Evolutionary conservation across 306 rosid genomes (phyloP).

Genomic region (Datisca glomerata): DNA sequence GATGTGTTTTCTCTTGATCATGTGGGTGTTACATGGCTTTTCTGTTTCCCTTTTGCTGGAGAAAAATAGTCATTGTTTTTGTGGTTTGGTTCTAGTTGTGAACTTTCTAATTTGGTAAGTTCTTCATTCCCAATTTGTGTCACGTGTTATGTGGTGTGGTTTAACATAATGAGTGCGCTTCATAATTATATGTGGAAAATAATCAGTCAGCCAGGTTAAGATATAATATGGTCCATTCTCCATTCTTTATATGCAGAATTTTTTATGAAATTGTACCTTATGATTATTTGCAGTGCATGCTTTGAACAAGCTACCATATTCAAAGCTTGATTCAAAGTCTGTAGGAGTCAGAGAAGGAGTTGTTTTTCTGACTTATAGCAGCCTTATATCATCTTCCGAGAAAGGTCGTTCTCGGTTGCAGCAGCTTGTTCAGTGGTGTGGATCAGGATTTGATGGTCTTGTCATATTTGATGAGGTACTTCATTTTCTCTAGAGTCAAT

Average conservation of each 20-base stretch:
- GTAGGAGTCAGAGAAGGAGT: slow-evolving; percentile 90
- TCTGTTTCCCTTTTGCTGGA: too few relatives aligned
- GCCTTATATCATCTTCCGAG: slow-evolving; percentile 97
- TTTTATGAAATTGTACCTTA: slow-evolving; percentile 11
- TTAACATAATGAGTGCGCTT: too few relatives aligned
- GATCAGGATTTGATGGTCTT: slow-evolving; percentile 72
- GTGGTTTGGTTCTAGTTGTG: too few relatives aligned
- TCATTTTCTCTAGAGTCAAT: background rate
- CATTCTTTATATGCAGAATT: background rate
- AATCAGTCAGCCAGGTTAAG: too few relatives aligned
- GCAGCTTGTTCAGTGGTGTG: slow-evolving; percentile 98
- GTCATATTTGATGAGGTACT: slow-evolving; percentile 83
- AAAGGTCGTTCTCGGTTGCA: slow-evolving; percentile 89
- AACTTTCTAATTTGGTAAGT: too few relatives aligned
- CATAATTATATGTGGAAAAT: too few relatives aligned
- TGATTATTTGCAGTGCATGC: slow-evolving; percentile 89
- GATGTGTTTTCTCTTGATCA: too few relatives aligned
- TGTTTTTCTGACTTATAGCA: slow-evolving; percentile 82
- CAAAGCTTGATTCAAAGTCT: slow-evolving; percentile 97
- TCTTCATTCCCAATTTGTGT: too few relatives aligned
- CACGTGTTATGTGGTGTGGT: too few relatives aligned
- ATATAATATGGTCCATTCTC: too few relatives aligned
- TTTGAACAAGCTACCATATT: slow-evolving; percentile 96
- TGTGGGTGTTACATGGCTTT: too few relatives aligned
- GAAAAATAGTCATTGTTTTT: too few relatives aligned